Evolutionary conservation across 176 grass and related monocot genomes (phyloP), one percentile per base, ranked within the genome.

Genomic region (Puccinellia tenuiflora): DNA sequence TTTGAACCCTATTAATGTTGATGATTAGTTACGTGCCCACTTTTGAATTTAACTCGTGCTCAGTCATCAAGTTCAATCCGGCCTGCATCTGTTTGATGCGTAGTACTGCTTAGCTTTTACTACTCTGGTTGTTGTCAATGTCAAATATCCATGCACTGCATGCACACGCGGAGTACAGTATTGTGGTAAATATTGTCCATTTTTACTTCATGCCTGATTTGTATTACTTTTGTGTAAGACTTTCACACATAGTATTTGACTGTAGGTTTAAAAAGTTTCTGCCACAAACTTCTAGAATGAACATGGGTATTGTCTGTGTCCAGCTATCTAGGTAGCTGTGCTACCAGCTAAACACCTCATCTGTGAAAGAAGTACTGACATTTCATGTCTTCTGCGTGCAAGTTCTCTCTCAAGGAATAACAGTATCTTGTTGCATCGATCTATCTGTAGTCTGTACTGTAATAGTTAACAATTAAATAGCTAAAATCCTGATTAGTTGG

Each of bases 321-420:
- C 17, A 52, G 72, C 40, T n/a, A 15, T 2, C 25, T 40, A 29
- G 10, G 26, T 6, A 46, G 24, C 31, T 47, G 31, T 47, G 51
- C 52, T 57, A 53, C 13, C 56, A 33, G 9, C 34, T 8, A 38
- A 68, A 16, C 21, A 28, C 62, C 25, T 68, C 31, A 68, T 7
- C 63, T 40, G 30, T 65, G 47, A 40, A 28, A 78, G 9, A 64
- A 21, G 6, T 38, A 77, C 38, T 81, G 33, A 76, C 69, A 85
- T 89, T 89, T 85, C 83, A 89, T 89, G 88, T 62, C 78, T 22
- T 12, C 17, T n/a, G 30, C 71, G 21, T 40, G 30, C 54, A 60
- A 45, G 20, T 22, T 72, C 12, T 2, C 43, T 11, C 17, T 29
- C 16, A 24, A 9, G 24, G 25, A 22, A 30, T 16, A 57, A 9